Evolutionary conservation across 129 eudicot species (phyloP).

Genomic region (Pittosporum tobira): DNA sequence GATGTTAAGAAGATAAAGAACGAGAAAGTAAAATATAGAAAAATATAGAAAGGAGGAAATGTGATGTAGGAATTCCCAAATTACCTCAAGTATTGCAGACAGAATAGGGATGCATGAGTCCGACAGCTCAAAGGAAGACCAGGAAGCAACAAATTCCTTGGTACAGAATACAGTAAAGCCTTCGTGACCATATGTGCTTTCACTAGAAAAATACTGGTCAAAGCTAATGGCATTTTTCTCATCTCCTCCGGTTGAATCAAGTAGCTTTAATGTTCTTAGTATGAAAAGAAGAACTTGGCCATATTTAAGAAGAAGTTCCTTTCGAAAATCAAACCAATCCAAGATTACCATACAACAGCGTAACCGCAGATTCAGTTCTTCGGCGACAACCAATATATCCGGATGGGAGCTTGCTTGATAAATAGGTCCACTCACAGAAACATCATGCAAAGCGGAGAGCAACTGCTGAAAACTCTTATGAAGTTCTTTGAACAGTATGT

Average conservation of each 20-base stretch:
- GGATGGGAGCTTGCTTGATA: slow-evolving; percentile 9
- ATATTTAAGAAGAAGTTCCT: slow-evolving; percentile 27
- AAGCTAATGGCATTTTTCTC: slow-evolving; percentile 13
- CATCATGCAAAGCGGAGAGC: slow-evolving; percentile 21
- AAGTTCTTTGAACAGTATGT: slow-evolving; percentile 42
- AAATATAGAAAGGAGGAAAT: neutral
- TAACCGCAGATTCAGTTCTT: slow-evolving; percentile 39
- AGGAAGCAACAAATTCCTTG: slow-evolving; percentile 36
- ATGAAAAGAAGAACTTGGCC: slow-evolving; percentile 37
- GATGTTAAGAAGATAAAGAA: neutral
- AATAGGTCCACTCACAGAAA: slow-evolving; percentile 20
- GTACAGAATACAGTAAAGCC: slow-evolving; percentile 26
- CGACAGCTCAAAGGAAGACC: slow-evolving; percentile 32
- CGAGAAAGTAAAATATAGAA: neutral
- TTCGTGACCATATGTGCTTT: slow-evolving; percentile 17
- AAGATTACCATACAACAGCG: slow-evolving; percentile 56
- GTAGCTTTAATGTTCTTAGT: slow-evolving; percentile 32
- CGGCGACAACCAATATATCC: slow-evolving; percentile 17
- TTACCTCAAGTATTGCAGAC: slow-evolving; percentile 56
- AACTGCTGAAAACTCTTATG: slow-evolving; percentile 32
- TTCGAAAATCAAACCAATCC: slow-evolving; percentile 26
- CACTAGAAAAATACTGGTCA: slow-evolving; percentile 27
- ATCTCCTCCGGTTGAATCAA: slow-evolving; percentile 13
- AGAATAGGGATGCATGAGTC: slow-evolving; percentile 34
- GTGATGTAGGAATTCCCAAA: slow-evolving; percentile 1